A percentile compares a stretch with the other conserved stretches of the same genome.
These are phyloP conservation scores for Globisporangium nagaii DNA, from an alignment of 352 stramenopile species.

Conservation along the genomic window DNA sequence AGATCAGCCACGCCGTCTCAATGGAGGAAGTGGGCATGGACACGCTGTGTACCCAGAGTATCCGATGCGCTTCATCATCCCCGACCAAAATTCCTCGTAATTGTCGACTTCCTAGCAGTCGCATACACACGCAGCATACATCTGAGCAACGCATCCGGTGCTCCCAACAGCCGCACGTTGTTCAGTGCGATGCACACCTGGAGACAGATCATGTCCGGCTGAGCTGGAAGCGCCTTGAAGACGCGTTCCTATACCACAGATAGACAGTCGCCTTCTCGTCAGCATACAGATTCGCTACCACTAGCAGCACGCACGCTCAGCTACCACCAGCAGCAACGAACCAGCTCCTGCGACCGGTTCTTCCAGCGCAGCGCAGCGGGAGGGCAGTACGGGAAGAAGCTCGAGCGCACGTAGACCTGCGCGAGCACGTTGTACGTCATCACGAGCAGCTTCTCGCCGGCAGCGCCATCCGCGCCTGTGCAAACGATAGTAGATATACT, in stretches of 20 bases:
- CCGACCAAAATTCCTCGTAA: slow-evolving; percentile 66
- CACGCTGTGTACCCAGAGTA: slow-evolving; percentile 43
- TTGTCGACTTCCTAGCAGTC: slow-evolving; percentile 65
- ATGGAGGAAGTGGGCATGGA: not conserved
- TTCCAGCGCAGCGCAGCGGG: slow-evolving; percentile 61
- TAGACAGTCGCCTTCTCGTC: too few species aligned
- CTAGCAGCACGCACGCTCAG: not conserved
- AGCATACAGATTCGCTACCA: too few species aligned
- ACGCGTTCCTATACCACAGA: slow-evolving; percentile 35
- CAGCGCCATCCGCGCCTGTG: not conserved
- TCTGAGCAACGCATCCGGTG: too few species aligned
- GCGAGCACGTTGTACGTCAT: slow-evolving; percentile 88
- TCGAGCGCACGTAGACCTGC: slow-evolving; percentile 75
- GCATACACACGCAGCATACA: not conserved
- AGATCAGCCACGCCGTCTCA: not conserved
- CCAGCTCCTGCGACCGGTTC: slow-evolving; percentile 57
- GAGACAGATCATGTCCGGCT: slow-evolving; percentile 68
- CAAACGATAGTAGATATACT: not conserved
- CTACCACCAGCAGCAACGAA: slow-evolving; percentile 7
- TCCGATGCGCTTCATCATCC: slow-evolving; percentile 46
- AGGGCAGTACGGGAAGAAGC: slow-evolving; percentile 78
- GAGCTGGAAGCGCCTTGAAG: slow-evolving; percentile 52
- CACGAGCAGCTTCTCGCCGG: slow-evolving; percentile 40
- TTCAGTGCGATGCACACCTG: too few species aligned
- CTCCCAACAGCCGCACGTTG: too few species aligned